A percentile compares a stretch with the other conserved stretches of the same genome.
Evolutionary conservation across 352 stramenopile genomes (phyloP).

Genomic region (Phytophthora cajani): DNA sequence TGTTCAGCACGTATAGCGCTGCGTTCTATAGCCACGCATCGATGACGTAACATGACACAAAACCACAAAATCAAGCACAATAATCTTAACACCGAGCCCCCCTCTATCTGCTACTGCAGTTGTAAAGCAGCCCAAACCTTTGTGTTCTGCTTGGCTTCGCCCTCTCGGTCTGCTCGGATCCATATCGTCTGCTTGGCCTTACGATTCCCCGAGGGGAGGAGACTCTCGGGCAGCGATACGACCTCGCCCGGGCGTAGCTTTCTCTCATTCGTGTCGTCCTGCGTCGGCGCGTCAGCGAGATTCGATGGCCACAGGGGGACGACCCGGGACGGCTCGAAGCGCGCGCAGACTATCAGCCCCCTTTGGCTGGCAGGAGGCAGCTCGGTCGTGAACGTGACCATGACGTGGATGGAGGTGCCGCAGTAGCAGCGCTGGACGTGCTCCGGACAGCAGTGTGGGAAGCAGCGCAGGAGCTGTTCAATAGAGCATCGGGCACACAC

Average conservation of each 20-base stretch:
- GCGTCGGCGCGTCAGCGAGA: not conserved
- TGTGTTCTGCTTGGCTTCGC: conserved; percentile 40
- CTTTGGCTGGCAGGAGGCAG: conserved; percentile 5
- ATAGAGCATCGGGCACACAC: not conserved
- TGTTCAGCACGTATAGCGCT: conserved; percentile 54
- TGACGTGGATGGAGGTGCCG: conserved; percentile 44
- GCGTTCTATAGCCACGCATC: conserved; percentile 33
- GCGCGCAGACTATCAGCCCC: conserved; percentile 48
- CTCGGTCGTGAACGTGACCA: conserved; percentile 33
- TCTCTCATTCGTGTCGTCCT: conserved; percentile 2
- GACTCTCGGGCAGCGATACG: conserved; percentile 21
- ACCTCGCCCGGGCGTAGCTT: conserved; percentile 27
- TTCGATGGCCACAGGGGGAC: conserved; percentile 21
- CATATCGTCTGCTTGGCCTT: conserved; percentile 31
- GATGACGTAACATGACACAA: not conserved
- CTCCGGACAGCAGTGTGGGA: conserved; percentile 55
- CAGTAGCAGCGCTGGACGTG: conserved; percentile 53
- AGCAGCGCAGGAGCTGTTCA: conserved; percentile 44
- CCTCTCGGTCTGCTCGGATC: conserved; percentile 51
- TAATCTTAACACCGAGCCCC: not conserved
- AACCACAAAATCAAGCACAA: not conserved
- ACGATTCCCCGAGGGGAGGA: conserved; percentile 9
- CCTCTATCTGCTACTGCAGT: not conserved
- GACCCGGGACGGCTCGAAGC: conserved; percentile 45
- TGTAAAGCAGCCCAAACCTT: conserved; percentile 25